Evolutionary conservation across 345 rosid genomes (phyloP), one percentile per base, ranked within the genome.

Genomic region (Gossypium longicalyx): DNA sequence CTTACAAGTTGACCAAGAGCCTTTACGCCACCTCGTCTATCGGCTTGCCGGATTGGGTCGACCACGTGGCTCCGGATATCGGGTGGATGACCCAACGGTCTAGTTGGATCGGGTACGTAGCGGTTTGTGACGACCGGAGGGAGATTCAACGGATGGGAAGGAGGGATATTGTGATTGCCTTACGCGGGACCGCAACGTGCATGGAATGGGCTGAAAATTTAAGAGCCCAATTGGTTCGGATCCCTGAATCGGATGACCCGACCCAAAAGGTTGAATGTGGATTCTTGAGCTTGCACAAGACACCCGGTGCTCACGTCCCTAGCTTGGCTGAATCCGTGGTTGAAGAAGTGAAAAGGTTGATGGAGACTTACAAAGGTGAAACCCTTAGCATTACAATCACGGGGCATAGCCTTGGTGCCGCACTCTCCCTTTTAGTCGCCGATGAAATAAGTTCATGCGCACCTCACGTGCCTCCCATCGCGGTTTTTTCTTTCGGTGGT

Each of bases 111-210:
- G 99, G 99, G 3, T 95, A 87, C 75, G 97, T 95, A 4, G 99
- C 99, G 3, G 96, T 95, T 0, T 92, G 97, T 20, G 97, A 92
- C 15, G 98, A 95, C 54, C 76, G 29, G 43, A 79, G 58, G 12
- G 99, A 95, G 85, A 91, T 92, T 85, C 94, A 88, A 74, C 90
- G 99, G 77, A 89, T 95, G 98, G 98, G 98, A 0, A 86, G 99
- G 78, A 84, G 99, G 47, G 98, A 95, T 54, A 91, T 95, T 1
- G 89, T 92, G n/a, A 91, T 95, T 75, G 91, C 98, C 2, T 78
- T 95, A 11, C 97, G 99, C 0, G 99, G 99, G n/a, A 95, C 98
- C 0, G 70, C 97, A 27, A 95, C 99, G 48, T 95, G 96, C 47
- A 91, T 92, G 11, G 99, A 95, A 51, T 95, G 99, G 99, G 96